These are phyloP conservation scores for Pestalotiopsis sp. DNA, from an alignment of 2,329 filamentous ascomycete species.

Conservation along the genomic window DNA sequence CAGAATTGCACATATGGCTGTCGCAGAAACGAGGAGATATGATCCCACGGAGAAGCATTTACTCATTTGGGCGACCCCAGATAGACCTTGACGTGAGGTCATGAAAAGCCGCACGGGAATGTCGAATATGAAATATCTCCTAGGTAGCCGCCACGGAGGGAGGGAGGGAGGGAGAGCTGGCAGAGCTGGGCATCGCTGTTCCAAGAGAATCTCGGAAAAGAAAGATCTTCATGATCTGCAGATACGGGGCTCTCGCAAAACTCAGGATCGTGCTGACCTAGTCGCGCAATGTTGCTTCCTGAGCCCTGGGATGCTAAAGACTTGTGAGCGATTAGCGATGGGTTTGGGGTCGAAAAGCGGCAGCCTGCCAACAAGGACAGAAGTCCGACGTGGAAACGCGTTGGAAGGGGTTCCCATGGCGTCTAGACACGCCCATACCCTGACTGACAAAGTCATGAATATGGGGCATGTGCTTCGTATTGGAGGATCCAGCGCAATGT, in stretches of 20 bases:
- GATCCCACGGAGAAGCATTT: no score
- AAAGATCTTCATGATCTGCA: not conserved
- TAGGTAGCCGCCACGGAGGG: not conserved
- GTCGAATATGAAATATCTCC: not conserved
- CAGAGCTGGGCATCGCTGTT: not conserved
- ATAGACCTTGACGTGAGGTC: no score
- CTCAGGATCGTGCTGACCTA: not conserved
- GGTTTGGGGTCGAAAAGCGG: not conserved
- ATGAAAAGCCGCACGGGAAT: not conserved
- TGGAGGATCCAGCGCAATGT: not conserved
- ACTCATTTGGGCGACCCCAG: no score
- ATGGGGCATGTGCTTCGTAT: not conserved
- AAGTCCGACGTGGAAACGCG: not conserved
- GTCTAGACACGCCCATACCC: not conserved
- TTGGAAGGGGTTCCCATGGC: not conserved
- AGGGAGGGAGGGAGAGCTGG: not conserved
- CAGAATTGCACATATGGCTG: no score
- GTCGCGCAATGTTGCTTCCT: not conserved
- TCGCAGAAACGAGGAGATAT: no score
- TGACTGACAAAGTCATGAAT: not conserved
- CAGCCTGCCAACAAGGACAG: not conserved
- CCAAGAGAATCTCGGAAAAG: not conserved
- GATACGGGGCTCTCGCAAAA: not conserved
- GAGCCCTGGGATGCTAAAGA: not conserved
- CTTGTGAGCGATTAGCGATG: not conserved